Percentiles rank a stretch among this genome's conserved stretches.
Evolutionary conservation across 177 flowering plant species (phyloP).

Genomic region (Telopea speciosissima): DNA sequence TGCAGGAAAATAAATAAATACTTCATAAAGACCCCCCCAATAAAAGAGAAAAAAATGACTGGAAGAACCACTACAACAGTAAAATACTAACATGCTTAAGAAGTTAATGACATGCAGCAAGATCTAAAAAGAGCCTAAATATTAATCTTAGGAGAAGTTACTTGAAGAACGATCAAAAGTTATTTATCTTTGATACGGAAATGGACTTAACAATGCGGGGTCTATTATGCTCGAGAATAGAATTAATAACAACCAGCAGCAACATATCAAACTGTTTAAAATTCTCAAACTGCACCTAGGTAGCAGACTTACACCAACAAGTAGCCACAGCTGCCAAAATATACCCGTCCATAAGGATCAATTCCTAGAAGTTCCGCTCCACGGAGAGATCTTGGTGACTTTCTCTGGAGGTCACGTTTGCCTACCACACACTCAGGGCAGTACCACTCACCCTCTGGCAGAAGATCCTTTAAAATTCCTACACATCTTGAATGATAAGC

Average conservation of each 20-base stretch:
- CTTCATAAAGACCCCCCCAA: too few relatives aligned
- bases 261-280: not conserved
- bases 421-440: slow-evolving; percentile 83
- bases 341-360: slow-evolving; percentile 70
- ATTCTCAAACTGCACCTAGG: not conserved
- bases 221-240: not conserved
- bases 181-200: too few relatives aligned
- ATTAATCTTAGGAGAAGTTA: too few relatives aligned
- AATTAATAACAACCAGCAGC: not conserved
- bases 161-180: too few relatives aligned
- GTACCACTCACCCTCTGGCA: slow-evolving; percentile 97
- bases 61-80: too few relatives aligned
- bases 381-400: slow-evolving; percentile 42
- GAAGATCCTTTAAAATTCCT: slow-evolving; percentile 57
- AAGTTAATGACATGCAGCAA: too few relatives aligned
- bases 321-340: slow-evolving; percentile 63
- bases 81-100: too few relatives aligned
- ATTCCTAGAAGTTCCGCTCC: slow-evolving; percentile 79
- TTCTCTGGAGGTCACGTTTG: slow-evolving; percentile 41
- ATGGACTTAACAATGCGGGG: too few relatives aligned
- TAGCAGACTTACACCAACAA: slow-evolving; percentile 76
- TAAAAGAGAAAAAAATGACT: too few relatives aligned
- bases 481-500: slow-evolving; percentile 93
- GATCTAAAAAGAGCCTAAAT: too few relatives aligned
- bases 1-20: too few relatives aligned